These are phyloP conservation scores for Wolfiporia cocos DNA, from an alignment of 1,284 basidiomycete genomes.

Conservation along the genomic window DNA sequence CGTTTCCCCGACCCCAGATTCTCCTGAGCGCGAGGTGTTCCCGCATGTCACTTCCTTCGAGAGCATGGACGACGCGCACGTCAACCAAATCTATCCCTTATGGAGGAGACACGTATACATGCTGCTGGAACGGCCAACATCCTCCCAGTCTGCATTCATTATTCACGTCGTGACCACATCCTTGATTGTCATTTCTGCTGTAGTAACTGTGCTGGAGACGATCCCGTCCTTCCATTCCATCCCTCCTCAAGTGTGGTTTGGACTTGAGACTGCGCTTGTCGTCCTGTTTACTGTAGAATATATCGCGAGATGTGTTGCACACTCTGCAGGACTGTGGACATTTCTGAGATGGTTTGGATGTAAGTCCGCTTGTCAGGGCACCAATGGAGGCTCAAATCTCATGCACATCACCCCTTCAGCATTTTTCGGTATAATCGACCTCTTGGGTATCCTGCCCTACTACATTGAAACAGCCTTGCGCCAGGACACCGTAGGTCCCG, in stretches of 20 bases:
- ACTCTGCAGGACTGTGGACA: slow-evolving; percentile 57
- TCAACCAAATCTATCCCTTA: slow-evolving; percentile 32
- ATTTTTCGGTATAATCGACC: slow-evolving; percentile 82
- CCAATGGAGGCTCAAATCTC: background rate
- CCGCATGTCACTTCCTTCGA: slow-evolving; percentile 17
- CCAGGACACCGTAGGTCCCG: slow-evolving; percentile 72
- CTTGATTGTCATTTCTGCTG: slow-evolving; percentile 64
- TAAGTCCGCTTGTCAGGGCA: slow-evolving; percentile 30
- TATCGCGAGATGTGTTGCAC: slow-evolving; percentile 54
- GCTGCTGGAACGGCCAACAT: slow-evolving; percentile 64
- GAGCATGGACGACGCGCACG: slow-evolving; percentile 15
- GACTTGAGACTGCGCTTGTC: slow-evolving; percentile 72
- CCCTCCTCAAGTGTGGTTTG: slow-evolving; percentile 73
- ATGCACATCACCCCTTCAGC: slow-evolving; percentile 33
- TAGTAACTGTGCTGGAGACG: slow-evolving; percentile 82
- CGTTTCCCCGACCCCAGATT: background rate
- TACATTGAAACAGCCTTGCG: slow-evolving; percentile 81
- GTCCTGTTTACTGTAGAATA: slow-evolving; percentile 83
- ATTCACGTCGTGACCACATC: slow-evolving; percentile 58
- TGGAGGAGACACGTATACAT: slow-evolving; percentile 56
- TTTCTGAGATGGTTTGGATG: slow-evolving; percentile 63
- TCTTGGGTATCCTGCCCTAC: slow-evolving; percentile 81
- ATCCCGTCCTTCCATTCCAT: slow-evolving; percentile 76
- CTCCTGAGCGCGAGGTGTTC: slow-evolving; percentile 11
- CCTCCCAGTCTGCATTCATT: slow-evolving; percentile 59